Evolutionary conservation across 257 asterid species (phyloP), one percentile per base, ranked within the genome.

Genomic region (Nicotiana attenuata): DNA sequence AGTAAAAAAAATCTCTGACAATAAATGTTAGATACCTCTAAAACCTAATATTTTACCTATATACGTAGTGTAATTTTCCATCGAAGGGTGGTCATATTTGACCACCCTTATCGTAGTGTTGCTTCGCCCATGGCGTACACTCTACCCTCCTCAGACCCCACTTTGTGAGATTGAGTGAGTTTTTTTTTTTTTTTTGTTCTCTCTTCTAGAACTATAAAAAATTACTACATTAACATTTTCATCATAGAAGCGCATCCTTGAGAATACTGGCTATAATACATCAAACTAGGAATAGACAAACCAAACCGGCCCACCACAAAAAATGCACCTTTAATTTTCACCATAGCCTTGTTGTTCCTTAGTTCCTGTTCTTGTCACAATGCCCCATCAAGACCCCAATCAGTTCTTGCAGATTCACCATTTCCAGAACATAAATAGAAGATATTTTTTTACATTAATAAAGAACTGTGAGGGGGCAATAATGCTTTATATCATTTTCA

Each of bases 331-430:
- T 59, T 63, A 38, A 38, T 5, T 59, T 33, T 59, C 68, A 60
- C 81, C 68, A 78, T 59, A 33, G 56, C 81, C 24, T 78, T 10
- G 5, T 59, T 78, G 81, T 78, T 78, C 71, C 35, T 57, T 78
- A n/a, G 81, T 29, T 78, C 9, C 52, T 78, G 71, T 59, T 78
- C 22, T 59, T 78, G 55, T 78, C 81, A 59, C 56, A 45, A 73
- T 73, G 35, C 59, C 81, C 56, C 68, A 77, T 78, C 56, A 78
- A 59, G 0, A 33, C 69, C 38, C 8, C 52, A 28, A 50, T 75
- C 73, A 28, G 10, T 3, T 9, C 24, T 75, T 24, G n/a, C 20
- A 59, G 14, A 57, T 63, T 38, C 82, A 78, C 68, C 75, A 78
- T 78, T 60, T 20, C n/a, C 60, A 78, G 29, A 56, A 41, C 35